phyloP scores from a whole-genome alignment of 192 early-diverging fungal genomes.

The Coemansia sp. region DNA sequence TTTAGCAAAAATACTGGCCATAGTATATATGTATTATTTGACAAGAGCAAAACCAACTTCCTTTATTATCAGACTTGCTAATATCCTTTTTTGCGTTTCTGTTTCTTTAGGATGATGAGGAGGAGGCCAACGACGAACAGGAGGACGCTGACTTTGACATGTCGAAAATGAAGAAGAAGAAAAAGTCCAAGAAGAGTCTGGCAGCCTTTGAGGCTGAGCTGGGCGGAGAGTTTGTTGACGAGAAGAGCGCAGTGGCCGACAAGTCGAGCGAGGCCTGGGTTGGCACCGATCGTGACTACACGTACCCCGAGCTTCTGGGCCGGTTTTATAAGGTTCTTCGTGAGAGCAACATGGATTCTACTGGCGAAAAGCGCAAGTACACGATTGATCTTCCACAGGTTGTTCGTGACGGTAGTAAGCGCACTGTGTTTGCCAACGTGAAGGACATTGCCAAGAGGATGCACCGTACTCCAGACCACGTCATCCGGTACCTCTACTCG shows the following conservation, averaged over 20 bases:
- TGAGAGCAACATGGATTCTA: conserved; percentile 91
- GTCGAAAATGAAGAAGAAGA: conserved; percentile 61
- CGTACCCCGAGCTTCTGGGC: conserved; percentile 85
- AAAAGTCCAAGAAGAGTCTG: conserved; percentile 73
- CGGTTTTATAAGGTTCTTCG: conserved; percentile 90
- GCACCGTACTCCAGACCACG: conserved; percentile 93
- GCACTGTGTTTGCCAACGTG: conserved; percentile 94
- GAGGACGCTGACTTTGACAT: conserved; percentile 45
- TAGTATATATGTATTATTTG: too few species aligned
- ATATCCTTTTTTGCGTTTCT: conserved; percentile 6
- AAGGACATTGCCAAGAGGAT: conserved; percentile 93
- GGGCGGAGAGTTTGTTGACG: conserved; percentile 59
- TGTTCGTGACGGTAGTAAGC: conserved; percentile 90
- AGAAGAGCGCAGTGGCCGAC: conserved; percentile 41
- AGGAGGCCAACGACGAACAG: conserved; percentile 26
- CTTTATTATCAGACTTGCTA: neutral
- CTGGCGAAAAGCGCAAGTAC: conserved; percentile 90
- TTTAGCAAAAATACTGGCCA: neutral
- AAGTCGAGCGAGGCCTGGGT: conserved; percentile 77
- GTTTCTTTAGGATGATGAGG: conserved; percentile 35
- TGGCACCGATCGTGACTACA: conserved; percentile 88
- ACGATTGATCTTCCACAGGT: conserved; percentile 93
- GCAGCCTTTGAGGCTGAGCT: conserved; percentile 84
- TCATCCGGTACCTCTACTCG: conserved; percentile 96
- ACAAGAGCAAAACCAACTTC: too few species aligned